Base-by-base conservation (phyloP, 495 filamentous ascomycete genomes). In the Xylaria grammica region DNA sequence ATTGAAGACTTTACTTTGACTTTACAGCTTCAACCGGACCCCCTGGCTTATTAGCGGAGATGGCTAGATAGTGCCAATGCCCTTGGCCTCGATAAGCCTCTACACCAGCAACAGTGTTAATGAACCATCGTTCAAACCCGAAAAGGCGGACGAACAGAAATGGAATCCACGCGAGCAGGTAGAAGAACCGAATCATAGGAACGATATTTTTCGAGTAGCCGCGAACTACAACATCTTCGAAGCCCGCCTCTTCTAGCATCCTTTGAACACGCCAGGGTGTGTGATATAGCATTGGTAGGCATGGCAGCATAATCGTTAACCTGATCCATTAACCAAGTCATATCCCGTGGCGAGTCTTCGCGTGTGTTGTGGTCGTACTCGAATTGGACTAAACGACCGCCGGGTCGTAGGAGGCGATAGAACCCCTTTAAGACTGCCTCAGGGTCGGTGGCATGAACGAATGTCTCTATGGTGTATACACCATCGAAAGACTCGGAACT, bases 401-500 rank as follows among this genome's bases (percentile, higher is more conserved):
- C 84, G 1, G 84, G 85, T 54, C 74, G 72, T 6, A 87, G 67
- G 0, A 86, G 53, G 29, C 81, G 79, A 68, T 75, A 76, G 68
- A 86, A 87, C 42, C 80, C 76, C 10, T 65, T 55, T 27, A 86
- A 63, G 1, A 79, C 84, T 11, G 73, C 76, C 57, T 77, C 66
- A 7, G 80, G 79, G 22, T 86, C 79, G 1, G 78, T 84, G 7
- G 85, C 82, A 65, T 88, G 84, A 5, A 86, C 83, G 27, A 87
- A 78, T 0, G 84, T 87, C 66, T 87, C 85, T 77, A 86, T 85
- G 1, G 84, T 86, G 66, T 87, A 87, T 53, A 82, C 67, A 19
- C 85, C 85, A 62, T 87, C 82, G 57, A 83, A 79, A 0, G 77
- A 80, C 10, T 65, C 67, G 36, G 65, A 53, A 7, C 65, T 60